Conservation (phyloP, 1,139 yeast genomes). For the Candida sanyaensis region DNA sequence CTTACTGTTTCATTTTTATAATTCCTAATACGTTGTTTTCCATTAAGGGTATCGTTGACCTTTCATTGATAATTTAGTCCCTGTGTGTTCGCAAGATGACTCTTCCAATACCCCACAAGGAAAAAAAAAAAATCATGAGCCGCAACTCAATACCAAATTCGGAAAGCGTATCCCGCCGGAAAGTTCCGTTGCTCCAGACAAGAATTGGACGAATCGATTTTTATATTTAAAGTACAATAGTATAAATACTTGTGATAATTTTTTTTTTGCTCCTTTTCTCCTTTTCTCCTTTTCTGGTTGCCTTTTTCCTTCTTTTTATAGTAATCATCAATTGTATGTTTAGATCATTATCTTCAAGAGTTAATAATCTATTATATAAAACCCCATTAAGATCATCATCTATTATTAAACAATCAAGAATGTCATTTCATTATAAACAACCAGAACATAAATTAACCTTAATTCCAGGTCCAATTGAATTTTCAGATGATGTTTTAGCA, state of each 20-base stretch:
- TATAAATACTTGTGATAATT: too few species aligned
- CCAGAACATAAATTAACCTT: constrained; percentile 59
- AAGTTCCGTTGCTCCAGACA: constrained; percentile 5
- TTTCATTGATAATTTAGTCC: not conserved
- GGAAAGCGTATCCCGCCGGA: constrained; percentile 1
- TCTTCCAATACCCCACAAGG: not conserved
- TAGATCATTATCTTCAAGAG: not conserved
- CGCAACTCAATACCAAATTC: not conserved
- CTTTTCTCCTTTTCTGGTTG: not conserved
- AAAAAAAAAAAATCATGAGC: not conserved
- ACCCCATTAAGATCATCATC: constrained; percentile 4
- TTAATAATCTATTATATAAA: not conserved
- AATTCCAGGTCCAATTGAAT: constrained; percentile 95
- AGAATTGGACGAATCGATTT: not conserved
- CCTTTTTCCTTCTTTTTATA: not conserved
- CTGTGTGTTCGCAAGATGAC: not conserved
- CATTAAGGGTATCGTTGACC: too few species aligned
- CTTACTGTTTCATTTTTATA: too few species aligned
- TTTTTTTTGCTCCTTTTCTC: not conserved
- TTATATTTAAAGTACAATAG: too few species aligned
- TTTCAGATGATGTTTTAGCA: constrained; percentile 74
- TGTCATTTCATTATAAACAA: constrained; percentile 29
- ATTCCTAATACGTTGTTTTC: too few species aligned
- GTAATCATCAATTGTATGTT: not conserved
- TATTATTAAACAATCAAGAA: constrained; percentile 3